These are phyloP conservation scores for Boechera retrofracta DNA, from an alignment of 345 rosid genomes.

Conservation along the genomic window DNA sequence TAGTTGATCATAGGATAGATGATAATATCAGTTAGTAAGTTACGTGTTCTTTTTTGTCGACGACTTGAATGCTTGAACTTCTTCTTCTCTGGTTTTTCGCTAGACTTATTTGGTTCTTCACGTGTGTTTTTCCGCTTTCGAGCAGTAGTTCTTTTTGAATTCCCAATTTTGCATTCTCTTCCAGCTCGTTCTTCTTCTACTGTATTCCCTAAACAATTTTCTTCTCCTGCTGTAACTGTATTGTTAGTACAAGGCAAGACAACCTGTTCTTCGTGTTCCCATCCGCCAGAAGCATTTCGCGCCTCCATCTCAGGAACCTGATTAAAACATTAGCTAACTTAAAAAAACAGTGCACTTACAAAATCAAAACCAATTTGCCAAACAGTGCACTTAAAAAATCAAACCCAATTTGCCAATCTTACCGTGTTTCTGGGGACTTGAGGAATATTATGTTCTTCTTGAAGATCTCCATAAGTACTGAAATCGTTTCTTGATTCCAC, in stretches of 20 bases:
- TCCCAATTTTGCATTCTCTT: conserved; percentile 36
- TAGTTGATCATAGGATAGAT: conserved; percentile 24
- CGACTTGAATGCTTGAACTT: conserved; percentile 81
- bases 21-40: not conserved
- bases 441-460: conserved; percentile 38
- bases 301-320: conserved; percentile 35
- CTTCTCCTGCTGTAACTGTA: conserved; percentile 29
- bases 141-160: conserved; percentile 38
- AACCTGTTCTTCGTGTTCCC: not conserved
- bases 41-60: conserved; percentile 58
- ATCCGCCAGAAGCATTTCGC: conserved; percentile 38
- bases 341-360: not conserved
- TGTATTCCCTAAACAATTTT: conserved; percentile 35
- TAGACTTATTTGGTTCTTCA: conserved; percentile 49
- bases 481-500: conserved; percentile 41
- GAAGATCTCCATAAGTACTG: conserved; percentile 17
- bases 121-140: conserved; percentile 53
- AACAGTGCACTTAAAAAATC: too few species aligned
- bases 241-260: not conserved
- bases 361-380: not conserved
- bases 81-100: conserved; percentile 52
- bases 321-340: not conserved
- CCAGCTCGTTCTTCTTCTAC: conserved; percentile 32
- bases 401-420: conserved; percentile 5
- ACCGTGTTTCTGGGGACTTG: conserved; percentile 50